Percentiles rank a stretch among this genome's conserved stretches.
Evolutionary conservation across 495 filamentous ascomycete genomes (phyloP).

Genomic region (Friedmanniomyces endolithicus): DNA sequence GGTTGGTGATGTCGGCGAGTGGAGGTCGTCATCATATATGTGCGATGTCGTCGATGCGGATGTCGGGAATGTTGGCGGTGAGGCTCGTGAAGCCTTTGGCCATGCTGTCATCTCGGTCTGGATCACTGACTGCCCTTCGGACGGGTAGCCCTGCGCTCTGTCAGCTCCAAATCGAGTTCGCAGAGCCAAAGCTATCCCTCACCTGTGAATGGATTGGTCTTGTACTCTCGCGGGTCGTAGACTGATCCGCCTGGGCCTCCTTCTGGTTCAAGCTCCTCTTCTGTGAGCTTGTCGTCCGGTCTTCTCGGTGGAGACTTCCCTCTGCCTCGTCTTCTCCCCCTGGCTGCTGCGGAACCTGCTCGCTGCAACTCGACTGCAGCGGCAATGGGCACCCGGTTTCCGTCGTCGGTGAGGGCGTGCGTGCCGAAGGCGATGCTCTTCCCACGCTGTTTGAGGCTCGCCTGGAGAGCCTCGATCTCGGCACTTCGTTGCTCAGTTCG

Average conservation of each 20-base stretch:
- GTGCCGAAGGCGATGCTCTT: conserved; percentile 21
- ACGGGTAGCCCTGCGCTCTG: conserved; percentile 9
- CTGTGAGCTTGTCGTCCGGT: conserved; percentile 1
- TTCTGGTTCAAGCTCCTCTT: conserved; percentile 8
- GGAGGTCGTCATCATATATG: conserved; percentile 2
- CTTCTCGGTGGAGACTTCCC: conserved; percentile 16
- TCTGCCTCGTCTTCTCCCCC: conserved; percentile 1
- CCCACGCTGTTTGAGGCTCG: conserved; percentile 16
- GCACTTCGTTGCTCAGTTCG: conserved; percentile 13
- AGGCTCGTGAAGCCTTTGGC: neutral
- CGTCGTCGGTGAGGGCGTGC: conserved; percentile 22
- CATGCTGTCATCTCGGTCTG: conserved; percentile 2
- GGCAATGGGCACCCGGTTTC: conserved; percentile 16
- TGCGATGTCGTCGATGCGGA: conserved; percentile 19
- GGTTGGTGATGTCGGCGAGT: conserved; percentile 6
- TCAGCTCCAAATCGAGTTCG: neutral
- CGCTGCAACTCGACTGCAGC: neutral
- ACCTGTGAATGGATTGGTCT: conserved; percentile 20
- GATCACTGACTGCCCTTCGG: conserved; percentile 3
- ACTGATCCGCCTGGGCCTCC: neutral
- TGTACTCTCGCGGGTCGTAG: conserved; percentile 16
- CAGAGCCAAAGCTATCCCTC: neutral
- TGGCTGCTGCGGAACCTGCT: neutral
- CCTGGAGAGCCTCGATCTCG: conserved; percentile 20
- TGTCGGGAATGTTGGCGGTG: conserved; percentile 8